phyloP scores from a whole-genome alignment of 345 rosid genomes.

The Sisymbrium altissimum region DNA sequence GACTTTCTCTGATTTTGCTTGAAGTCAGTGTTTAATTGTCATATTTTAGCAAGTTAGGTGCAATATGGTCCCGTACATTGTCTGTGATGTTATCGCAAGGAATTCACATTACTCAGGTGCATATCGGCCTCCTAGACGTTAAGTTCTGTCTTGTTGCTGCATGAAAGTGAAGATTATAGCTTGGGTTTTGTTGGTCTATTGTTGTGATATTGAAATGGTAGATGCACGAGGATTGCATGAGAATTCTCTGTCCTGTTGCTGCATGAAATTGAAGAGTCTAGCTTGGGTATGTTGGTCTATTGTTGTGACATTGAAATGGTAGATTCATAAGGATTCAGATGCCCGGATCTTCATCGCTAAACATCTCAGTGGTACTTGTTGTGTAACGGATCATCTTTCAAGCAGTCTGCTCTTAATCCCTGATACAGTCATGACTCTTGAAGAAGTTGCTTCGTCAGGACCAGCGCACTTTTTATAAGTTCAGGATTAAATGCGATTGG shows the following conservation, averaged over 20 bases:
- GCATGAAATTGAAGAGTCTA: too few relatives aligned
- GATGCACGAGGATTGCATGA: not conserved
- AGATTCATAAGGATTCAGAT: not conserved
- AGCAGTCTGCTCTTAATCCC: not conserved
- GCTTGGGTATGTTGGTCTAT: too few relatives aligned
- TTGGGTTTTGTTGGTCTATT: not conserved
- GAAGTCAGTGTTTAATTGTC: not conserved
- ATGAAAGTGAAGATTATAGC: not conserved
- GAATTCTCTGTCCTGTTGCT: too few relatives aligned
- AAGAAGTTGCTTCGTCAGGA: not conserved
- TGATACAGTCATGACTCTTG: not conserved
- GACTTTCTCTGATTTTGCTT: not conserved
- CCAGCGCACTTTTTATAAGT: not conserved
- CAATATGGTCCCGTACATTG: not conserved
- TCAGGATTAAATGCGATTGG: not conserved
- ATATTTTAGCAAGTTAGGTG: too few relatives aligned
- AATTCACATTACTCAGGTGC: not conserved
- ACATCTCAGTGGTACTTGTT: too few relatives aligned
- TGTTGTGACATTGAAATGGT: too few relatives aligned
- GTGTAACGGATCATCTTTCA: not conserved
- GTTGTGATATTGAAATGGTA: not conserved
- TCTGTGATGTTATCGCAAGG: not conserved
- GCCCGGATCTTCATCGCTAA: not conserved
- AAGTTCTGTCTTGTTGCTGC: not conserved
- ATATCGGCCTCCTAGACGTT: not conserved